A percentile compares a stretch with the other conserved stretches of the same genome.
Evolutionary conservation across 108 stramenopile species (phyloP).

Genomic region (Parmales sp.): DNA sequence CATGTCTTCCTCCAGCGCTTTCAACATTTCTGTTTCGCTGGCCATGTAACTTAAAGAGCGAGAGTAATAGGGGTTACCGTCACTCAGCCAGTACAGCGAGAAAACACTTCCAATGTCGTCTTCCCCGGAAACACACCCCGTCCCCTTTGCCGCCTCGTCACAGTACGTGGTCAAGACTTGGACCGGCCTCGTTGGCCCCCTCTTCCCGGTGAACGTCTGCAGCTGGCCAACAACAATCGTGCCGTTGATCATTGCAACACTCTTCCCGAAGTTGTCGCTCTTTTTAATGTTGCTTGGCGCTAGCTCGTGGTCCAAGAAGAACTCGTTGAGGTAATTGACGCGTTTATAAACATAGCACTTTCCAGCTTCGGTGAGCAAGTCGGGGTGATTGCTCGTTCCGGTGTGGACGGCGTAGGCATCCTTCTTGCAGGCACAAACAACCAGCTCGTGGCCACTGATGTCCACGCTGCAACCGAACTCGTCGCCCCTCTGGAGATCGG

Average conservation of each 20-base stretch:
- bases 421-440: slow-evolving; percentile 33
- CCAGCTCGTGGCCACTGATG: slow-evolving; percentile 21
- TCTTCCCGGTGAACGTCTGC: slow-evolving; percentile 23
- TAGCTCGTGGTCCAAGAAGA: slow-evolving; percentile 26
- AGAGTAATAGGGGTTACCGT: slow-evolving; percentile 17
- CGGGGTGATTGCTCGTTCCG: neutral
- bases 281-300: slow-evolving; percentile 37
- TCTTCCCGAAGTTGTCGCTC: slow-evolving; percentile 42
- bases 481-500: neutral
- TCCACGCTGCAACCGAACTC: neutral
- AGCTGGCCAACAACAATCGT: slow-evolving; percentile 40
- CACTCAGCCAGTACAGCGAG: slow-evolving; percentile 13
- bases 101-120: slow-evolving; percentile 13
- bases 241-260: slow-evolving; percentile 32
- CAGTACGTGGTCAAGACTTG: slow-evolving; percentile 33
- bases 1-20: slow-evolving; percentile 32
- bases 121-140: slow-evolving; percentile 16
- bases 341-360: slow-evolving; percentile 44
- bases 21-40: slow-evolving; percentile 28
- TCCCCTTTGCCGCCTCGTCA: slow-evolving; percentile 19
- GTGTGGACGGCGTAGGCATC: slow-evolving; percentile 18
- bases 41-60: slow-evolving; percentile 25
- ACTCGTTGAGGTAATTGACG: slow-evolving; percentile 12
- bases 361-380: slow-evolving; percentile 19
- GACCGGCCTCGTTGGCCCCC: slow-evolving; percentile 32